Conservation (phyloP, 495 filamentous ascomycete genomes). For the Hypomontagnella monticulosa region DNA sequence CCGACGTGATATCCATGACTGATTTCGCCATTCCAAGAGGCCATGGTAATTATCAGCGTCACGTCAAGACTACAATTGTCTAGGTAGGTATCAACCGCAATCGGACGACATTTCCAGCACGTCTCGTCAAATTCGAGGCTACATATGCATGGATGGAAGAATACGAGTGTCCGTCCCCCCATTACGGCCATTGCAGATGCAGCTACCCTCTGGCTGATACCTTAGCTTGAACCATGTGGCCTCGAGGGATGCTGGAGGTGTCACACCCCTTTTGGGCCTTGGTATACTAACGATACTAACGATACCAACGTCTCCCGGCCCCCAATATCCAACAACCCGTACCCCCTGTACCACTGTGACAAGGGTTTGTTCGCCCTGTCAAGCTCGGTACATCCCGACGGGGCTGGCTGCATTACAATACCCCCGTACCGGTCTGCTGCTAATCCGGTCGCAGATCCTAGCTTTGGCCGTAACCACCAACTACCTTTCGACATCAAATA, state of each 20-base stretch:
- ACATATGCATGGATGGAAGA: not conserved
- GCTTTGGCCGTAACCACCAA: constrained; percentile 31
- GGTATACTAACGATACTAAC: constrained; percentile 1
- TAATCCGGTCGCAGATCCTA: constrained; percentile 47
- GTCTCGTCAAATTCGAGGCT: constrained; percentile 9
- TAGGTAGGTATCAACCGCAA: constrained; percentile 8
- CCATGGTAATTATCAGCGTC: too few species aligned
- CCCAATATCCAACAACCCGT: constrained; percentile 7
- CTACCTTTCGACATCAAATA: constrained; percentile 37
- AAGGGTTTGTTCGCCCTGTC: constrained; percentile 16
- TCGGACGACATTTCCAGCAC: constrained; percentile 12
- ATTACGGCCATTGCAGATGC: constrained; percentile 4
- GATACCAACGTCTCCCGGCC: not conserved
- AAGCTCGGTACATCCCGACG: constrained; percentile 40
- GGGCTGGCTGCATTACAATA: constrained; percentile 16
- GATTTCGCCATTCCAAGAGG: too few species aligned
- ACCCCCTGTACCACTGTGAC: not conserved
- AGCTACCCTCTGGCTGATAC: constrained; percentile 20
- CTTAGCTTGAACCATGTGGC: constrained; percentile 17
- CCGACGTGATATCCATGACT: too few species aligned
- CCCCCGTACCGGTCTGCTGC: constrained; percentile 41
- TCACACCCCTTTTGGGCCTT: constrained; percentile 3
- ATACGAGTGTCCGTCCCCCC: constrained; percentile 15
- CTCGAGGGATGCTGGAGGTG: constrained; percentile 12
- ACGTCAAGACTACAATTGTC: not conserved